Percentiles rank a stretch among this genome's conserved stretches.
Evolutionary conservation across 306 rosid genomes (phyloP).

Genomic region (Trichosanthes cucumerina): DNA sequence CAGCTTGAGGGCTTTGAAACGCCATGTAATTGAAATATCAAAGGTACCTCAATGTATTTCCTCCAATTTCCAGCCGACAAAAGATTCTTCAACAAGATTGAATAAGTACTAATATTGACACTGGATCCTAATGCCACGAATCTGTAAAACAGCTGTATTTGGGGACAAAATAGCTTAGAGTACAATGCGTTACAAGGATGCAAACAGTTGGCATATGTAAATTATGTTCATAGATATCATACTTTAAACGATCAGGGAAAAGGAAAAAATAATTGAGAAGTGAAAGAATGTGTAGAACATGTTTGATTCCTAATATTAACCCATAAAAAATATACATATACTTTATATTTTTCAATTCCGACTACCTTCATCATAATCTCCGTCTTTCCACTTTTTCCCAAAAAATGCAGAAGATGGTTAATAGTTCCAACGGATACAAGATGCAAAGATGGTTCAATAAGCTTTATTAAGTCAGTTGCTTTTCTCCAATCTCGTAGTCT

Average conservation of each 20-base stretch:
- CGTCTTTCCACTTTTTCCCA: constrained; percentile 81
- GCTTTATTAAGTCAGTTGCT: constrained; percentile 48
- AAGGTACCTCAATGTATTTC: constrained; percentile 75
- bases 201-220: neutral
- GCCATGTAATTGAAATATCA: neutral
- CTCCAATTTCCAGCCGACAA: constrained; percentile 85
- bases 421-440: constrained; percentile 53
- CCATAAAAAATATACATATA: constrained; percentile 14
- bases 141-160: constrained; percentile 70
- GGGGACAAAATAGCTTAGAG: constrained; percentile 9
- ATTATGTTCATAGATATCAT: neutral
- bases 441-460: constrained; percentile 66
- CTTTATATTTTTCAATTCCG: neutral
- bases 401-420: constrained; percentile 57
- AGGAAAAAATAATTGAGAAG: neutral
- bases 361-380: constrained; percentile 82
- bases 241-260: neutral
- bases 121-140: constrained; percentile 56
- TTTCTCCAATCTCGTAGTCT: constrained; percentile 88
- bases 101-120: constrained; percentile 52
- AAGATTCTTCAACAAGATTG: constrained; percentile 79
- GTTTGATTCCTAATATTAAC: neutral
- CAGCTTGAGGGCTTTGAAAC: neutral
- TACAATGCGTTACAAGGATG: neutral
- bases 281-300: neutral